phyloP scores from a whole-genome alignment of 345 rosid genomes.

The Arabis alpina region DNA sequence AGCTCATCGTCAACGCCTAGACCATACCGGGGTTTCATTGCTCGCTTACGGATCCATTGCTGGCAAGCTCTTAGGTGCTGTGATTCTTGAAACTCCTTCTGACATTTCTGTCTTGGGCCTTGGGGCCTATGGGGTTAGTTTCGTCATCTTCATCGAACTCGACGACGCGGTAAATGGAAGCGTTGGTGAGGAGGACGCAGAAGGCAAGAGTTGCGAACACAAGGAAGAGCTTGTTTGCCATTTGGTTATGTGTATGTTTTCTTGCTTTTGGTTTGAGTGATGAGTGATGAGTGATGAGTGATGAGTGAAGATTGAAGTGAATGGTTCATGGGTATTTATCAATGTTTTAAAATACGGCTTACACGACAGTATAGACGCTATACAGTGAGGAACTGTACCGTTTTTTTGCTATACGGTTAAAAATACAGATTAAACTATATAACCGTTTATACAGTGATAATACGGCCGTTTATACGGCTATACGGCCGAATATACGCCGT shows the following conservation, averaged over 20 bases:
- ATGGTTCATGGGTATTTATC: background rate
- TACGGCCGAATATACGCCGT: no score
- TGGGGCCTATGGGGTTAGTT: slow-evolving; percentile 18
- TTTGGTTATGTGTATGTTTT: background rate
- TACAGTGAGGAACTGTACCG: no score
- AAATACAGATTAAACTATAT: no score
- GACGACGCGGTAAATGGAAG: slow-evolving; percentile 45
- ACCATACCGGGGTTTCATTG: background rate
- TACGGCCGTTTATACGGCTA: no score
- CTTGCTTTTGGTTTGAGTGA: slow-evolving; percentile 11
- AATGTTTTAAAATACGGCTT: no score
- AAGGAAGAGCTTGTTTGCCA: slow-evolving; percentile 43
- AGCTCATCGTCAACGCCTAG: slow-evolving; percentile 23
- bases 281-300: no score
- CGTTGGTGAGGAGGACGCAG: slow-evolving; percentile 41
- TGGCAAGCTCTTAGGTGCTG: slow-evolving; percentile 29
- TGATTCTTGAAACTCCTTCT: slow-evolving; percentile 25
- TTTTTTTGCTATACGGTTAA: no score
- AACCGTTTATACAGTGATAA: no score
- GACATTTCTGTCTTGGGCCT: slow-evolving; percentile 3
- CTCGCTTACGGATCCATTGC: slow-evolving; percentile 3
- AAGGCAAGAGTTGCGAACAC: slow-evolving; percentile 36
- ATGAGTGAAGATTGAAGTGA: background rate
- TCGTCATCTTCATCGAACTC: slow-evolving; percentile 36
- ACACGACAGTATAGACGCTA: no score